These are phyloP conservation scores for Pycnococcus provasolii DNA, from an alignment of 139 green algal species.

Conservation along the genomic window DNA sequence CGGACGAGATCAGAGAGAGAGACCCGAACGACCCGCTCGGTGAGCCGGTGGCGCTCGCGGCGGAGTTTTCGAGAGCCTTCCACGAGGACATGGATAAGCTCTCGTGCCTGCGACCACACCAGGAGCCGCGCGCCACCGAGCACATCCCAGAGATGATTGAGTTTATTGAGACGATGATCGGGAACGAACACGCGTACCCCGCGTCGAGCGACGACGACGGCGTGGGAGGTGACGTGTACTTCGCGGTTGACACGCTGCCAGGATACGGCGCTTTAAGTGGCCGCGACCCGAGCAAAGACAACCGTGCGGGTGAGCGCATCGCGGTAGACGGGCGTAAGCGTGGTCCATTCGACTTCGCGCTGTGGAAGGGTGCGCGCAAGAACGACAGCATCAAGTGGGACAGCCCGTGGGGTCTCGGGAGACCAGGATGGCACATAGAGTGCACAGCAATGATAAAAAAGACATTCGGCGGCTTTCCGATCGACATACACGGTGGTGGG, in stretches of 20 bases:
- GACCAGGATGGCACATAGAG: constrained; percentile 92
- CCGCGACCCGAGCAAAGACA: constrained; percentile 59
- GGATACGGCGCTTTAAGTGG: constrained; percentile 83
- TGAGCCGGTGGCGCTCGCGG: constrained; percentile 46
- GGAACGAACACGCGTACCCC: constrained; percentile 78
- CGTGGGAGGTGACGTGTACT: constrained; percentile 80
- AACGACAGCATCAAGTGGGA: constrained; percentile 77
- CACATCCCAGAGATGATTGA: constrained; percentile 75
- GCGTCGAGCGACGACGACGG: too few species aligned
- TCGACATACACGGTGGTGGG: constrained; percentile 42
- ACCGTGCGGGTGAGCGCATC: constrained; percentile 75
- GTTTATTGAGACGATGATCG: constrained; percentile 75
- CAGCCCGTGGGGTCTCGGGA: constrained; percentile 78
- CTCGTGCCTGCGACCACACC: constrained; percentile 63
- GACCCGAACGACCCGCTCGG: background rate
- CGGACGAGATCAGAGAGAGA: constrained; percentile 46
- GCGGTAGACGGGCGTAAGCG: constrained; percentile 76
- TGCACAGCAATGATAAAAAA: constrained; percentile 80
- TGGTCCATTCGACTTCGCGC: constrained; percentile 81
- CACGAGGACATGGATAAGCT: constrained; percentile 77
- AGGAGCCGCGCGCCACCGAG: constrained; percentile 81
- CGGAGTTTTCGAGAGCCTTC: constrained; percentile 86
- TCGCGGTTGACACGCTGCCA: constrained; percentile 67
- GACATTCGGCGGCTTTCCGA: constrained; percentile 31
- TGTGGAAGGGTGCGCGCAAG: constrained; percentile 73